phyloP scores from a whole-genome alignment of 1,284 basidiomycete species.

The Microbotryomycetes sp. region DNA sequence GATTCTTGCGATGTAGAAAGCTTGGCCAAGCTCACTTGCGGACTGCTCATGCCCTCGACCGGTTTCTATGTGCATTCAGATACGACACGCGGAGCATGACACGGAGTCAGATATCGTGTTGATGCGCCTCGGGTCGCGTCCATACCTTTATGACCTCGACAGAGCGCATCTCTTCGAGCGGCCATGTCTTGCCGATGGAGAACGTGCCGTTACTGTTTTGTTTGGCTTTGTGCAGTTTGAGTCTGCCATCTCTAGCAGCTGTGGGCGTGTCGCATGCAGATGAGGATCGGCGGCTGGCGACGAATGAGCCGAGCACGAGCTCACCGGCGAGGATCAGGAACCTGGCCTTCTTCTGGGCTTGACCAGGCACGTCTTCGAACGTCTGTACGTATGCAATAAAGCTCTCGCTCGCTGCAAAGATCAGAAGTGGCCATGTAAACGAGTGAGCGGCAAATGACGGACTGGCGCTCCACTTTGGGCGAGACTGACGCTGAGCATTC shows the following conservation, averaged over 20 bases:
- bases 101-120: not conserved
- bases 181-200: slow-evolving; percentile 97
- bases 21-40: not conserved
- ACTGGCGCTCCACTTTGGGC: not conserved
- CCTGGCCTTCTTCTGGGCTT: slow-evolving; percentile 29
- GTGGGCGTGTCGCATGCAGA: slow-evolving; percentile 10
- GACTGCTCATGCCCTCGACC: not conserved
- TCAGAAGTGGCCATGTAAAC: not conserved
- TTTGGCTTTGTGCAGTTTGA: slow-evolving; percentile 82
- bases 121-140: not conserved
- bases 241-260: slow-evolving; percentile 17
- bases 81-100: not conserved
- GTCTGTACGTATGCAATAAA: slow-evolving; percentile 83
- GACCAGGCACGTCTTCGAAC: slow-evolving; percentile 60
- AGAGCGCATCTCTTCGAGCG: slow-evolving; percentile 66
- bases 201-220: slow-evolving; percentile 90
- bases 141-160: slow-evolving; percentile 66
- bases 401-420: slow-evolving; percentile 53
- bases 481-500: slow-evolving; percentile 3
- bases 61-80: not conserved
- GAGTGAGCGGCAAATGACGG: not conserved
- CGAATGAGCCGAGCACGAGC: not conserved
- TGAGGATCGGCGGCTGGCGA: not conserved
- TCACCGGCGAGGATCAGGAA: slow-evolving; percentile 34
- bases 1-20: not conserved